phyloP scores from a whole-genome alignment of 1,284 basidiomycete genomes.

The Cyathus olla region DNA sequence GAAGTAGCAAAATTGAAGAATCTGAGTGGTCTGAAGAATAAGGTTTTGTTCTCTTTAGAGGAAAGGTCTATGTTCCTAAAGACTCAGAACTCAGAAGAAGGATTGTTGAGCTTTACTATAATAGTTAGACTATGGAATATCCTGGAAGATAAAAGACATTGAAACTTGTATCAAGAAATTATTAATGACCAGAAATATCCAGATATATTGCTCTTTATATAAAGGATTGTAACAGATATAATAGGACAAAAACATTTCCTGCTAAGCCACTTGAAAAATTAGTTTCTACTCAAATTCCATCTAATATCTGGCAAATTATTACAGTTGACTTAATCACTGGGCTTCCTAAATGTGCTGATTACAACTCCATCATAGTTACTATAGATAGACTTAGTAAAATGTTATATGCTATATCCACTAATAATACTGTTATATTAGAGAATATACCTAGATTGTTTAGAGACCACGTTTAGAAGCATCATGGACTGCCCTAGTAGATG shows the following conservation, averaged over 20 bases:
- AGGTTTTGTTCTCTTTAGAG: no score
- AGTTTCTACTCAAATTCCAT: conserved; percentile 17
- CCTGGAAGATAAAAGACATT: no score
- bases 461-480: conserved; percentile 19
- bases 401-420: conserved; percentile 21
- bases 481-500: conserved; percentile 20
- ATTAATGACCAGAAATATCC: no score
- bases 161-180: no score
- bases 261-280: conserved; percentile 6
- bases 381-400: conserved; percentile 28
- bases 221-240: conserved; percentile 33
- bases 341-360: conserved; percentile 38
- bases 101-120: no score
- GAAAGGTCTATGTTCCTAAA: no score
- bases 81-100: no score
- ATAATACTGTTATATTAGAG: conserved; percentile 10
- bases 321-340: conserved; percentile 29
- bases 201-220: conserved; percentile 3
- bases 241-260: conserved; percentile 25
- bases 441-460: conserved; percentile 17
- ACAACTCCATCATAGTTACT: conserved; percentile 36
- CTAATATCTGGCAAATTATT: conserved; percentile 10
- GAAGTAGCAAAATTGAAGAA: no score
- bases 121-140: no score
- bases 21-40: no score